Evolutionary conservation across 177 flowering plant genomes (phyloP).

Genomic region (Tripterygium wilfordii): DNA sequence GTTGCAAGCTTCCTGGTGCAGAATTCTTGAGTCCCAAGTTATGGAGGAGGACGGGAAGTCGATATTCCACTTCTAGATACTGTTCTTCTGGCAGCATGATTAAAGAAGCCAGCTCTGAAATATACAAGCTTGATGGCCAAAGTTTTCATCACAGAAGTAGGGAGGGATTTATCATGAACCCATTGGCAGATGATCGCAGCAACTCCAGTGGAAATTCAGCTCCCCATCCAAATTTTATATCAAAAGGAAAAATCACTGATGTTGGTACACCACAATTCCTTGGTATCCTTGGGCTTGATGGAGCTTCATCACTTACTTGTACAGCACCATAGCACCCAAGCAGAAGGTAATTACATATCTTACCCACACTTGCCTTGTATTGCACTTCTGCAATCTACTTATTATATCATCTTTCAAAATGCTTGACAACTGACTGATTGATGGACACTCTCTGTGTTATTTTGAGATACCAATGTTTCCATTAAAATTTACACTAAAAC

Average conservation of each 20-base stretch:
- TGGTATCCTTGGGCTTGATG: slow-evolving; percentile 4
- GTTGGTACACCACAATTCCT: slow-evolving; percentile 4
- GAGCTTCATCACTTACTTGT: slow-evolving; percentile 5
- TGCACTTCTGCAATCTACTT: no score
- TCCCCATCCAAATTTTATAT: background rate
- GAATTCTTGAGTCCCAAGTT: slow-evolving; percentile 42
- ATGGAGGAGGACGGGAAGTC: slow-evolving; percentile 33
- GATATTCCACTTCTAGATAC: slow-evolving; percentile 13
- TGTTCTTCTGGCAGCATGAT: slow-evolving; percentile 11
- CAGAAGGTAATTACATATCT: no score
- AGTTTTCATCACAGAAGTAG: slow-evolving; percentile 8
- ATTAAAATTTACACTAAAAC: no score
- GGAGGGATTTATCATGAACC: slow-evolving; percentile 7
- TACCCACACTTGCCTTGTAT: no score
- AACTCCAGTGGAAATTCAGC: slow-evolving; percentile 4
- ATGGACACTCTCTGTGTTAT: no score
- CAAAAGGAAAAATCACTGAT: slow-evolving; percentile 3
- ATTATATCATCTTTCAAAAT: no score
- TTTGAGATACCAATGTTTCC: no score
- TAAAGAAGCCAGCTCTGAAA: slow-evolving; percentile 10
- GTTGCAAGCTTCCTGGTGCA: slow-evolving; percentile 45
- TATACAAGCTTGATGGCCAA: slow-evolving; percentile 3
- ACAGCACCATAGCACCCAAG: no score
- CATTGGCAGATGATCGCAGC: slow-evolving; percentile 3
- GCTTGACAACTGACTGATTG: no score